These are phyloP conservation scores for Boletus edulis DNA, from an alignment of 768 basidiomycete genomes.

Conservation along the genomic window DNA sequence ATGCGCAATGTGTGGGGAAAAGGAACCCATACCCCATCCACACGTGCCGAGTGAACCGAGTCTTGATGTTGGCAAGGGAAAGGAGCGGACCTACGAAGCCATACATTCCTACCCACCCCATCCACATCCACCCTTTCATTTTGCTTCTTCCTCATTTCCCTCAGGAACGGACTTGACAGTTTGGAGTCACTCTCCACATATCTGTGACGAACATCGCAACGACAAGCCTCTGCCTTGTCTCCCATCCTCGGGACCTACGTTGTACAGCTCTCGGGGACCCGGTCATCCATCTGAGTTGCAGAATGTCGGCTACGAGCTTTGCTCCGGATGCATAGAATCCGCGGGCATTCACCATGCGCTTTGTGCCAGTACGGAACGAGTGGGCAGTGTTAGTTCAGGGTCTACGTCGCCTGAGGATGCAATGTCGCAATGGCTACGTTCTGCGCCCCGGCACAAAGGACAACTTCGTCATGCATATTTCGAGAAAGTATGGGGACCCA, in stretches of 20 bases:
- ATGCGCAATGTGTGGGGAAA: constrained; percentile 85
- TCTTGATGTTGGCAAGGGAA: constrained; percentile 42
- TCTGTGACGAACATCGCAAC: constrained; percentile 16
- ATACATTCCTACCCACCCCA: constrained; percentile 35
- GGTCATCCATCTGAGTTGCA: constrained; percentile 3
- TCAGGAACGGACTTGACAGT: constrained; percentile 19
- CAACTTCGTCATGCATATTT: constrained; percentile 79
- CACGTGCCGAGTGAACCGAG: constrained; percentile 7
- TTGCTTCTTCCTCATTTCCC: constrained; percentile 15
- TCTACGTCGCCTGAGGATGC: constrained; percentile 57
- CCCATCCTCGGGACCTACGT: constrained; percentile 29
- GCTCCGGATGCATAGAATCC: constrained; percentile 72
- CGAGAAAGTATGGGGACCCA: constrained; percentile 82
- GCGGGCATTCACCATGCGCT: constrained; percentile 79
- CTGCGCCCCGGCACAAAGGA: constrained; percentile 70
- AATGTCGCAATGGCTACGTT: constrained; percentile 58
- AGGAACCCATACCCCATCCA: constrained; percentile 40
- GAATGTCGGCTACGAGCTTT: constrained; percentile 75
- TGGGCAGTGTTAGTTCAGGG: constrained; percentile 25
- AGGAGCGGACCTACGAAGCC: constrained; percentile 32
- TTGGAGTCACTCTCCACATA: constrained; percentile 9
- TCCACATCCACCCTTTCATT: constrained; percentile 30
- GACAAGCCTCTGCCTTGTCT: constrained; percentile 48
- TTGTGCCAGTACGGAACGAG: constrained; percentile 43
- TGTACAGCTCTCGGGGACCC: constrained; percentile 3